These are phyloP conservation scores for Colletotrichum echinochloae DNA, from an alignment of 2,329 filamentous ascomycete genomes.

Conservation along the genomic window DNA sequence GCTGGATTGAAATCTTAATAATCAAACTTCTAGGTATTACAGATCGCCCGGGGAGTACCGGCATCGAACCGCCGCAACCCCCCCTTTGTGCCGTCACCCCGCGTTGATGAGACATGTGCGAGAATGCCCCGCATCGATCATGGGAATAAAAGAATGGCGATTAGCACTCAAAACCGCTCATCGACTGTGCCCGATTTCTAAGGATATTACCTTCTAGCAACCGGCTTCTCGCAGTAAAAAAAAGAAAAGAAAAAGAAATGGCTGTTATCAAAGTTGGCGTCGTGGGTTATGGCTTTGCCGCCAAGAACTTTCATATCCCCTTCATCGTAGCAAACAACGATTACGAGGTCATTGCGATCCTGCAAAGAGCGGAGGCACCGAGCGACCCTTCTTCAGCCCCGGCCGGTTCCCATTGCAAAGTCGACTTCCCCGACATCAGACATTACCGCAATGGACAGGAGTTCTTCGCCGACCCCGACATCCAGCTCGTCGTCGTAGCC, in stretches of 20 bases:
- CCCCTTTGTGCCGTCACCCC: background rate
- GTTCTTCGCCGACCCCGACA: constrained; percentile 67
- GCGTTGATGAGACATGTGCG: background rate
- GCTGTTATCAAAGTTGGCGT: constrained; percentile 59
- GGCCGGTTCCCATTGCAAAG: constrained; percentile 57
- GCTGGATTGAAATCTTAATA: background rate
- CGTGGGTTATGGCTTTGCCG: constrained; percentile 62
- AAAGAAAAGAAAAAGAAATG: constrained; percentile 33
- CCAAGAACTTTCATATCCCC: constrained; percentile 63
- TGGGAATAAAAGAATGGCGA: background rate
- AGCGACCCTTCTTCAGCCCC: constrained; percentile 45
- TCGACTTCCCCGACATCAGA: constrained; percentile 62
- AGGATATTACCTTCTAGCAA: fast-evolving
- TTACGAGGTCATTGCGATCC: constrained; percentile 59
- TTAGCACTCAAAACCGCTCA: no score
- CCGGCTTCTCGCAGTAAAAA: background rate
- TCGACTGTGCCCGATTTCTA: fast-evolving
- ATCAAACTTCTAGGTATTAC: background rate
- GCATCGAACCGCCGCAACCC: background rate
- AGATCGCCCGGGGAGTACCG: background rate
- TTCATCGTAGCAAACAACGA: constrained; percentile 61
- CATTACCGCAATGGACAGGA: constrained; percentile 69
- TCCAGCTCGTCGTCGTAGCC: constrained; percentile 73
- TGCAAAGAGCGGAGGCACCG: constrained; percentile 59
- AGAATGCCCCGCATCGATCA: background rate